Base-by-base conservation (phyloP, 345 rosid genomes). In the Kandelia obovata region DNA sequence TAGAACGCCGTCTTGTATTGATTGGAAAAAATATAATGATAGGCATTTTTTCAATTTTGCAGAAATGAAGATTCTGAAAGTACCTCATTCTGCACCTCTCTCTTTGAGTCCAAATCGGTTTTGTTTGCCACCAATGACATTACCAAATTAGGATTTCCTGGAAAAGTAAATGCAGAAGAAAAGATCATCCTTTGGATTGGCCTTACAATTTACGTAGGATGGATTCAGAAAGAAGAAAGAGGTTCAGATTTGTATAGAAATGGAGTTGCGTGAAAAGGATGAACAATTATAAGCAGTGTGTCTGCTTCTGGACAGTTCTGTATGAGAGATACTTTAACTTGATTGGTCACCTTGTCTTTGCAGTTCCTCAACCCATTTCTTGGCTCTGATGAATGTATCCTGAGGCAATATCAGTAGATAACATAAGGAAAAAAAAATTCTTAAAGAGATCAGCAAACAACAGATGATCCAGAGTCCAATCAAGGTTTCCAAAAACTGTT, bases 121-220 rank as follows among this genome's bases (percentile, higher is more conserved):
- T 83, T 83, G 69, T 83, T 83, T 7, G 79, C 83, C 60, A 80
- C 83, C 76, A 83, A 71, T 0, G 83, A 80, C 82, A 80, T 80
- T 15, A 83, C 78, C 69, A 75, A 10, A 51, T 67, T 79, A n/a
- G 78, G 75, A 60, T 77, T 77, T 72, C 83, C 86, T 83, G 35
- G 3, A 30, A 65, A 63, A 56, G 28, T 21, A 2, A 25, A 26
- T 23, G 28, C 28, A 39, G 58, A 55, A 56, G 59, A 56, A 56
- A 56, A 13, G 49, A 43, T 43, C 17, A 43, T 43, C 49, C 49
- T 13, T 43, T 13, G 17, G 46, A 43, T 43, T 0, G 49, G 17
- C 19, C 15, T 43, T 13, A 43, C 49, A 43, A 13, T 43, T 15
- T 43, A 56, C 9, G 26, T 25, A 56, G 28, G 13, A 56, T 56